Evolutionary conservation across 805 yeast species (phyloP).

Genomic region (Jamesozyma spencerorum): DNA sequence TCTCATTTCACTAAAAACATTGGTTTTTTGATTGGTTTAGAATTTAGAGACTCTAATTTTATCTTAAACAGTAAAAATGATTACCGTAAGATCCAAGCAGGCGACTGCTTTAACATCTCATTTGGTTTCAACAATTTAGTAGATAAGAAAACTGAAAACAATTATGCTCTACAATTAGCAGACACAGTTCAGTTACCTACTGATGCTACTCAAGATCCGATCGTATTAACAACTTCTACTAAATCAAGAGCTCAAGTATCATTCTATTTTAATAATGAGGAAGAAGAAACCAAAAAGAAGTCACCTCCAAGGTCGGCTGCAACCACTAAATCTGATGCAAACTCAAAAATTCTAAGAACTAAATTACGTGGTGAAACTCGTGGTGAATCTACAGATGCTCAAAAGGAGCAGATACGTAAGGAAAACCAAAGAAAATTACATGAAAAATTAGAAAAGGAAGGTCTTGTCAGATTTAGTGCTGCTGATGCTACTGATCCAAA

Average conservation of each 20-base stretch:
- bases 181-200: conserved; percentile 71
- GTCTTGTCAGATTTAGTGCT: conserved; percentile 70
- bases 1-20: conserved; percentile 61
- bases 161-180: conserved; percentile 63
- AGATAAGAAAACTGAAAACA: conserved; percentile 42
- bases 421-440: conserved; percentile 78
- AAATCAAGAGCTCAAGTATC: conserved; percentile 68
- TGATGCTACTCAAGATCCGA: conserved; percentile 39
- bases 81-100: conserved; percentile 49
- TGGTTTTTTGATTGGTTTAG: conserved; percentile 86
- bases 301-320: conserved; percentile 17
- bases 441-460: conserved; percentile 78
- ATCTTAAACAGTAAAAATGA: conserved; percentile 67
- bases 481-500: conserved; percentile 60
- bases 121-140: conserved; percentile 65
- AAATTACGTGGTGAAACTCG: conserved; percentile 71
- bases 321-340: conserved; percentile 29
- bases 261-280: conserved; percentile 71
- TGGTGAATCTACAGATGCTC: conserved; percentile 57
- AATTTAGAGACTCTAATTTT: conserved; percentile 72
- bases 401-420: conserved; percentile 67
- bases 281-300: conserved; percentile 36
- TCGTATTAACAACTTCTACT: conserved; percentile 62
- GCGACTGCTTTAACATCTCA: conserved; percentile 65
- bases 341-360: conserved; percentile 64